Percentiles rank a stretch among this genome's conserved stretches.
phyloP scores from a whole-genome alignment of 768 basidiomycete genomes.

The Agaricus bisporus region DNA sequence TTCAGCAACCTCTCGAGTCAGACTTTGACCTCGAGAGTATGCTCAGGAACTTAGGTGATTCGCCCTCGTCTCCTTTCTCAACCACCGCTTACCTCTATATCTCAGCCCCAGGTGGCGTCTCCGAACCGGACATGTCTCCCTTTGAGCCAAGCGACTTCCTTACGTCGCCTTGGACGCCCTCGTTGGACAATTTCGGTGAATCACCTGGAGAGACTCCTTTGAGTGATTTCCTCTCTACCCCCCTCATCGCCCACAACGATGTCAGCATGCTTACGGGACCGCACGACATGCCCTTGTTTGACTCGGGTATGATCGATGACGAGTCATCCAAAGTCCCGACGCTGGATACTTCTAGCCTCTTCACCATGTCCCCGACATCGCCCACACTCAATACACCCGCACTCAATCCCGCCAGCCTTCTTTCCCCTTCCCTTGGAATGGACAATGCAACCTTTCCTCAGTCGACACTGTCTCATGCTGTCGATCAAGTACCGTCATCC shows the following conservation, averaged over 20 bases:
- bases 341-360: conserved; percentile 22
- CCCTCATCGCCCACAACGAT: conserved; percentile 21
- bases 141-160: conserved; percentile 23
- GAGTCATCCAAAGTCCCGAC: conserved; percentile 13
- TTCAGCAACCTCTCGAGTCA: conserved; percentile 19
- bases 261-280: conserved; percentile 23
- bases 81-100: conserved; percentile 15
- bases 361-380: conserved; percentile 40
- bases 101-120: conserved; percentile 9
- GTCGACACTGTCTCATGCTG: conserved; percentile 6
- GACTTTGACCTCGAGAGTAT: conserved; percentile 15
- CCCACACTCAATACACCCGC: conserved; percentile 30
- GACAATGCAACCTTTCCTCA: neutral
- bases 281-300: conserved; percentile 21
- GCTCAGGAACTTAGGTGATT: conserved; percentile 16
- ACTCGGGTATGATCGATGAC: neutral
- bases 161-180: conserved; percentile 24
- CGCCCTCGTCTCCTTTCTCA: conserved; percentile 3
- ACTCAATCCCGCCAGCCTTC: conserved; percentile 33
- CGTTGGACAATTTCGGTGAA: conserved; percentile 20
- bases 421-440: conserved; percentile 24
- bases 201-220: conserved; percentile 31
- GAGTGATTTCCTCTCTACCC: conserved; percentile 32
- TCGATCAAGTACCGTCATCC: conserved; percentile 9
- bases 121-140: conserved; percentile 19